Conservation (phyloP, 2,329 filamentous ascomycete species). For the Stagonosporopsis cucurbitacearum region DNA sequence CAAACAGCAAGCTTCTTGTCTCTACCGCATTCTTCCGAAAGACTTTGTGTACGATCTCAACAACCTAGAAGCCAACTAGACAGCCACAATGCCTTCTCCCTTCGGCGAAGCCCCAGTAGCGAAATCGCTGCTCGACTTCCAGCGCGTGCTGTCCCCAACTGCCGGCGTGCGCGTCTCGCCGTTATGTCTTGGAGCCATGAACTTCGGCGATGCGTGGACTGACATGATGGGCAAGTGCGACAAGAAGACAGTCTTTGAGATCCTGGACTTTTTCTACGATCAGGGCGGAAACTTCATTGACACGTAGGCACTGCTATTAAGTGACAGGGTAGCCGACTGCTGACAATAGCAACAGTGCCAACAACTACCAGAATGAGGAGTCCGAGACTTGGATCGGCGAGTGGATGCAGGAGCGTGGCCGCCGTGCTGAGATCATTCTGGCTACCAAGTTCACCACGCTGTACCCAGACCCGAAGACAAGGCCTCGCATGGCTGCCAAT, state of each 20-base stretch:
- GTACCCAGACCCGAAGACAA: slow-evolving; percentile 32
- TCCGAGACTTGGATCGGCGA: slow-evolving; percentile 59
- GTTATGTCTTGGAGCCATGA: slow-evolving; percentile 62
- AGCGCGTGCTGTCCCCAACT: slow-evolving; percentile 59
- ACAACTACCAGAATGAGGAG: slow-evolving; percentile 57
- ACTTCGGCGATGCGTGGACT: slow-evolving; percentile 60
- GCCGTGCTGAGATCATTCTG: slow-evolving; percentile 60
- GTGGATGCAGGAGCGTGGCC: slow-evolving; percentile 56
- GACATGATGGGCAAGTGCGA: slow-evolving; percentile 51
- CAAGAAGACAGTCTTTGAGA: slow-evolving; percentile 54
- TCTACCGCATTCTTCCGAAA: background rate
- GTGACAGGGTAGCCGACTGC: background rate
- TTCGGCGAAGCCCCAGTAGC: slow-evolving; percentile 38
- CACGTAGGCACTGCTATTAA: slow-evolving; percentile 41
- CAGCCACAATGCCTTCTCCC: slow-evolving; percentile 28
- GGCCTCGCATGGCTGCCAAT: slow-evolving; percentile 47
- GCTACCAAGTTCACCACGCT: slow-evolving; percentile 61
- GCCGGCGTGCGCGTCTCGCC: slow-evolving; percentile 61
- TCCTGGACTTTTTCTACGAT: slow-evolving; percentile 57
- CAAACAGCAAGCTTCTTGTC: background rate
- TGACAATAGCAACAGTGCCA: slow-evolving; percentile 45
- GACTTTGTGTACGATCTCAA: background rate
- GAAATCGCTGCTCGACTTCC: slow-evolving; percentile 56
- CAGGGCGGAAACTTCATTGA: slow-evolving; percentile 62
- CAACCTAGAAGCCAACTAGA: background rate